Evolutionary conservation across 352 stramenopile genomes (phyloP).

Genomic region (Pythium rishiriense): DNA sequence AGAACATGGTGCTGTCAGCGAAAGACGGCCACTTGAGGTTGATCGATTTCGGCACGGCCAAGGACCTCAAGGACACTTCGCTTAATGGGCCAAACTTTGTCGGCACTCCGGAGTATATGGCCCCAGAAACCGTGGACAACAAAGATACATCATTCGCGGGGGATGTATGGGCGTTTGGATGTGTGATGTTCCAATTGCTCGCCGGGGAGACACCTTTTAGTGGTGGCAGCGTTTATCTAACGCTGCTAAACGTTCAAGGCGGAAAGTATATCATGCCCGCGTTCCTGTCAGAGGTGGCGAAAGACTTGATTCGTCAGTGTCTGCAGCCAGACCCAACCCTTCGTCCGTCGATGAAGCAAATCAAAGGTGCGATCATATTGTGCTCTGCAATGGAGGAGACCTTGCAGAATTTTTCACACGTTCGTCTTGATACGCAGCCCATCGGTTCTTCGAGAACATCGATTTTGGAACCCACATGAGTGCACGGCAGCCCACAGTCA

Average conservation of each 20-base stretch:
- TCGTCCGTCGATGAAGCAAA: constrained; percentile 31
- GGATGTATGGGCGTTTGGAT: constrained; percentile 81
- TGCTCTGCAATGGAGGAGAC: too few relatives aligned
- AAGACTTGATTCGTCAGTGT: constrained; percentile 61
- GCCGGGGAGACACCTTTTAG: constrained; percentile 81
- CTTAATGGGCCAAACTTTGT: constrained; percentile 87
- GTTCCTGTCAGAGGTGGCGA: constrained; percentile 62
- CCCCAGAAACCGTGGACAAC: constrained; percentile 84
- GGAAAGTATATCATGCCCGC: constrained; percentile 55
- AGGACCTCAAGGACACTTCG: constrained; percentile 54
- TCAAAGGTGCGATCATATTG: too few relatives aligned
- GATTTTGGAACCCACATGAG: constrained; percentile 70
- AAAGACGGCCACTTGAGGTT: constrained; percentile 64
- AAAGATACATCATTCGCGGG: constrained; percentile 57
- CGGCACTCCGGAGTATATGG: constrained; percentile 89
- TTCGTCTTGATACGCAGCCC: constrained; percentile 32
- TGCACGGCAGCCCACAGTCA: constrained; percentile 29
- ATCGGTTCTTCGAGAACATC: constrained; percentile 73
- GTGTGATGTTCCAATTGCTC: constrained; percentile 76
- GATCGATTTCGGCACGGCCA: constrained; percentile 86
- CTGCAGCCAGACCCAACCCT: constrained; percentile 44
- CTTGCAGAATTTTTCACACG: background rate
- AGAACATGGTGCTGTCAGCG: constrained; percentile 93
- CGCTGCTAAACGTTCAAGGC: constrained; percentile 72
- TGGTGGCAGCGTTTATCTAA: constrained; percentile 77